Evolutionary conservation across 176 grass and related monocot species (phyloP), one percentile per base, ranked within the genome.

Genomic region (Pharus latifolius): DNA sequence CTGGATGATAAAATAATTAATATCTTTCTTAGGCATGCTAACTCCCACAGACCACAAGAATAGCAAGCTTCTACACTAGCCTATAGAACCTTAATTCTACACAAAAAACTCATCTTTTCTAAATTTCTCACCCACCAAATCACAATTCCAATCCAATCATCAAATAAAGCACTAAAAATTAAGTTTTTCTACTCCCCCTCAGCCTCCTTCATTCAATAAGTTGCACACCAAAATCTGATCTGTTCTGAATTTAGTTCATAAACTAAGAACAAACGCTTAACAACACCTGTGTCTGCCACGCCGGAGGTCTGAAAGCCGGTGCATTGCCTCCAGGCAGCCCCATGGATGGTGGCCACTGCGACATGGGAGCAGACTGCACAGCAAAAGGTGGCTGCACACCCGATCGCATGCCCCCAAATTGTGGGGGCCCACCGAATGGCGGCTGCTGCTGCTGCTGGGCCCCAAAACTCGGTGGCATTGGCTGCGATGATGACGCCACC

Each of bases 201-300:
- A n/a, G n/a, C n/a, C n/a, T n/a, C n/a, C n/a, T n/a, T n/a, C n/a
- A n/a, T n/a, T n/a, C n/a, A n/a, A n/a, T n/a, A n/a, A n/a, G n/a
- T n/a, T n/a, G n/a, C n/a, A n/a, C n/a, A 60, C n/a, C 67, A 60
- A 69, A 75, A 16, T 0, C 7, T 23, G 1, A 72, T 45, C 18
- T 63, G 64, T 40, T 1, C n/a, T 73, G 23, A 60, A 49, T 22
- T 16, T 38, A 37, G 49, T 16, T 18, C 32, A 69, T 43, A 17
- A 68, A 48, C 31, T 13, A 1, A 44, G 14, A 44, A 80, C 46
- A 63, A 69, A 26, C 8, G 17, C 4, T 45, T 59, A 25, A 77
- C 68, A 32, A 12, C 46, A 80, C 81, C 69, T 88, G 81, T 54
- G 51, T 5, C 7, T 61, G 73, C 86, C 81, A 89, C 13, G 71